Base-by-base conservation (phyloP, 2,329 filamentous ascomycete species). In the Xylaria sp. region DNA sequence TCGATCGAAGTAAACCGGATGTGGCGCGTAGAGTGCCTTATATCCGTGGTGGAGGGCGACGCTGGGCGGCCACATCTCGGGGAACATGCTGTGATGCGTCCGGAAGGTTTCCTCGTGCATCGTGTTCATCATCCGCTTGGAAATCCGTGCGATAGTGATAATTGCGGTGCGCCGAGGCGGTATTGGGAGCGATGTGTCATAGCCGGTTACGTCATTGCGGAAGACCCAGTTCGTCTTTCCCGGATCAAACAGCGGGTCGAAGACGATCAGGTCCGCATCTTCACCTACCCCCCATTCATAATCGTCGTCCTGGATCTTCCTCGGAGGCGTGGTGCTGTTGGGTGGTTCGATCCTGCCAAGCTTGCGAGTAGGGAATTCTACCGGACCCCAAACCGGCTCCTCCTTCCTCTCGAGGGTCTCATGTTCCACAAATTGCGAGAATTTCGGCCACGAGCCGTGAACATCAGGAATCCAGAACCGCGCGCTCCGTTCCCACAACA, bases 1-100 rank as follows among this genome's bases (percentile, higher is more conserved):
- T 38, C 85, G 80, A 65, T 88, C 85, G 21, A 85, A 78, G 69
- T 85, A 89, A 56, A 88, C 81, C 1, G 86, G 83, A 59, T 89
- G 87, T 0, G 87, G 87, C 0, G 81, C 84, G 62, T 81, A 82
- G 1, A 85, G 81, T 21, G 83, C 83, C 66, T 86, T 86, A 51
- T 83, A 74, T 4, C 83, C 82, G 64, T 86, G 83, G 56, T 85
- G 82, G 1, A 86, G 69, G 0, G 82, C 80, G 59, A 76, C 73
- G 2, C 74, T 77, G 0, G 79, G 77, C 2, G 82, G 81, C 72
- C 78, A 85, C 84, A 87, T 86, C 63, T 87, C 84, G 2, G 77
- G 78, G 61, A 82, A 86, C 81, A 80, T 85, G 62, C 74, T 81
- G 63, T 78, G 83, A 24, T 75, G 77, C 57, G 71, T 71, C 39